Evolutionary conservation across 2,329 filamentous ascomycete species (phyloP), one percentile per base, ranked within the genome.

Genomic region (Pyrenophora tritici-repentis): DNA sequence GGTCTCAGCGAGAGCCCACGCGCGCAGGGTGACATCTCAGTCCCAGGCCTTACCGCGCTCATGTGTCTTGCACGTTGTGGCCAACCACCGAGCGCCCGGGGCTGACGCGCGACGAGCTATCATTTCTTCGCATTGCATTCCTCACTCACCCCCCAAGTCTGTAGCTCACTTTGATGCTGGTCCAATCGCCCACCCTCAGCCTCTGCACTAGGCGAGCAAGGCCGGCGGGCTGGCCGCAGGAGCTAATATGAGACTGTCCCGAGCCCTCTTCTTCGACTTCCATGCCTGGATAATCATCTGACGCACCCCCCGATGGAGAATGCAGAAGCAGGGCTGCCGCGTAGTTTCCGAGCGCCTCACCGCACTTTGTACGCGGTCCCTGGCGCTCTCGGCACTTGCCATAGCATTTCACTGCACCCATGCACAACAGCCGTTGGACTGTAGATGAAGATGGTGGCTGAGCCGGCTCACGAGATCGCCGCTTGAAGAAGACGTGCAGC

Each of bases 11-110:
- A 47, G 22, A 38, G 44, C 55, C 58, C 62, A 68, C 66, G 65
- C 65, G 63, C 39, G 51, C 50, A 57, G 47, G 51, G 67, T 71
- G 61, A 63, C 66, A 62, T 70, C 48, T 52, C 57, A 42, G 50
- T 64, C 58, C 64, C 63, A 60, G 53, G 47, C 50, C 51, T 47
- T 48, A 51, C 39, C 46, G 50, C 62, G 41, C 66, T 60, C 67
- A 63, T 68, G 63, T 71, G 66, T 66, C 66, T 70, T 58, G 66
- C 68, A 72, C 68, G 68, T 72, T 70, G 65, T 65, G 40, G 58
- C 63, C 59, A 46, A 58, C 54, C 53, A 56, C 60, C 65, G 58
- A 66, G 38, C 57, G 37, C 53, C 53, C 45, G 56, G 63, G 57
- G 60, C 66, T 68, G 66, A 64, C 65, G 50, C 56, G 49, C 60